phyloP scores from a whole-genome alignment of 371 early-diverging fungal genomes.

The Circinella minor region DNA sequence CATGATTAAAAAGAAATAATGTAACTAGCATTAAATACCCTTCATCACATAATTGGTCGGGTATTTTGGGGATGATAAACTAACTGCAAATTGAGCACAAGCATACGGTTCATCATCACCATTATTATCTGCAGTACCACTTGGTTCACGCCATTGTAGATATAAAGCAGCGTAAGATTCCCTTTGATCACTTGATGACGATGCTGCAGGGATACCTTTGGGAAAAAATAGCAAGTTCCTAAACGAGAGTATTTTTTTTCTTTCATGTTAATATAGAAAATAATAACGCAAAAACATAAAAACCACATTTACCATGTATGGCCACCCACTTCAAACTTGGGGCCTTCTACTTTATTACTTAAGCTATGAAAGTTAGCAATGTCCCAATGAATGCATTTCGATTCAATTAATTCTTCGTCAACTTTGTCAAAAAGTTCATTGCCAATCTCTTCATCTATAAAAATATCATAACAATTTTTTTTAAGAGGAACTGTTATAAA shows the following conservation, averaged over 20 bases:
- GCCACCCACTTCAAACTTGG: conserved; percentile 6
- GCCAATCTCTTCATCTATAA: background rate
- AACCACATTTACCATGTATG: background rate
- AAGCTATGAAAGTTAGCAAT: background rate
- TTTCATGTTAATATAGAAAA: no score
- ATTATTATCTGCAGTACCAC: background rate
- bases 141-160: background rate
- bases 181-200: background rate
- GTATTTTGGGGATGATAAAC: background rate
- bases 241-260: no score
- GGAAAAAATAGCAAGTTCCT: conserved; percentile 1
- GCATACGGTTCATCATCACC: background rate
- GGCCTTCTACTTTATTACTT: background rate
- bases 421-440: background rate
- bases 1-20: no score
- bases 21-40: no score
- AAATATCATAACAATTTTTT: no score
- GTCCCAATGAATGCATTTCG: conserved; percentile 1
- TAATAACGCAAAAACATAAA: no score
- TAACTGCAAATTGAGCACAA: conserved; percentile 34
- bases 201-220: no score
- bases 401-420: background rate
- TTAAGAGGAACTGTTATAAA: no score
- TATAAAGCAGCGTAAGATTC: background rate
- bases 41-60: conserved; percentile 6